Conservation (phyloP, 257 asterid species). For the Buddleja alternifolia region DNA sequence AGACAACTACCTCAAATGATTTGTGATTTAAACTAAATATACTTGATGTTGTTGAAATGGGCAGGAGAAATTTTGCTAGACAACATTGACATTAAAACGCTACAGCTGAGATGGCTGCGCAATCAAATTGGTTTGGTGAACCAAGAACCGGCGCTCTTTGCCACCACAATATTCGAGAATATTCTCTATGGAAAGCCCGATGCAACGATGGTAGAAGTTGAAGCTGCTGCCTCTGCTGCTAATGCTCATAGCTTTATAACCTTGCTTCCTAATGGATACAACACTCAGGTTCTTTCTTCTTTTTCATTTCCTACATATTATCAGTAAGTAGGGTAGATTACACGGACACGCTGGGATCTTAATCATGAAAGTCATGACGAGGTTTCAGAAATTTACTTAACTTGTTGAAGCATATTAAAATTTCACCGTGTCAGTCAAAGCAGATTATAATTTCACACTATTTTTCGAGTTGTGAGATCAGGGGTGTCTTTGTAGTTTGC, state of each 20-base stretch:
- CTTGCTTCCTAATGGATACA: constrained; percentile 90
- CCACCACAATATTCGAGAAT: constrained; percentile 94
- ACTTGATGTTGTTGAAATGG: constrained; percentile 15
- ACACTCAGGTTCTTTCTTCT: constrained; percentile 67
- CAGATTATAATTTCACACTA: too few species aligned
- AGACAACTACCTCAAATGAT: not conserved
- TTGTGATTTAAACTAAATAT: not conserved
- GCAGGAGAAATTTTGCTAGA: constrained; percentile 90
- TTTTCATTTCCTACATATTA: not conserved
- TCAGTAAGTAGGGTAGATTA: too few species aligned
- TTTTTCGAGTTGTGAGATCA: too few species aligned
- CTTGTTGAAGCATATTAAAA: too few species aligned
- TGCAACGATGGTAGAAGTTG: constrained; percentile 90
- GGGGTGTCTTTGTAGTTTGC: too few species aligned
- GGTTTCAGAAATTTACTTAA: too few species aligned
- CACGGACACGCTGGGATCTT: too few species aligned
- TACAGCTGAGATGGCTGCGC: constrained; percentile 88
- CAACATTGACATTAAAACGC: constrained; percentile 75
- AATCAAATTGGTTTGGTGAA: constrained; percentile 96
- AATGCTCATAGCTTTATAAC: constrained; percentile 93
- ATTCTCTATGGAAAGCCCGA: constrained; percentile 92
- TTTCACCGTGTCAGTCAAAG: too few species aligned
- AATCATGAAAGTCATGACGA: too few species aligned
- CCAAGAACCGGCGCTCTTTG: constrained; percentile 99
- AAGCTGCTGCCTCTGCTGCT: constrained; percentile 93